These are phyloP conservation scores for Sordariomycetes sp. DNA, from an alignment of 2,329 filamentous ascomycete genomes.

Conservation along the genomic window DNA sequence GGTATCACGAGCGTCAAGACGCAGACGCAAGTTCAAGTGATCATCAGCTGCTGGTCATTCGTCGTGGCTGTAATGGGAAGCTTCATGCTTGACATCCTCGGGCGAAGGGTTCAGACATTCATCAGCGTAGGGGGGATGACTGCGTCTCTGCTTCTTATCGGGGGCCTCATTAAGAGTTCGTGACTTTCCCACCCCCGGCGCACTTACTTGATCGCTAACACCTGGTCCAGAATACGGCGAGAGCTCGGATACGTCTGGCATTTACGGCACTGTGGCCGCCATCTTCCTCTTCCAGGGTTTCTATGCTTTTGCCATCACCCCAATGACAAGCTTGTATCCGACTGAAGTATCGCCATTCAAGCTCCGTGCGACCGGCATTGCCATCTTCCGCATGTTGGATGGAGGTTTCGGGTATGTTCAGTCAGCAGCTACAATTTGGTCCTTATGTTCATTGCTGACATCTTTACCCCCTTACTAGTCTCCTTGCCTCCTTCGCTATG, in stretches of 20 bases:
- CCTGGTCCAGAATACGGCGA: too few species aligned
- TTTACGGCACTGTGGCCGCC: slow-evolving; percentile 26
- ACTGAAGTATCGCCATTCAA: slow-evolving; percentile 21
- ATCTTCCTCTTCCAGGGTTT: slow-evolving; percentile 23
- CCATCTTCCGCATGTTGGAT: slow-evolving; percentile 17
- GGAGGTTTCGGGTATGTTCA: slow-evolving; percentile 15
- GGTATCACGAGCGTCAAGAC: slow-evolving; percentile 15
- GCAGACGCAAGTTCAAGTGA: slow-evolving; percentile 19
- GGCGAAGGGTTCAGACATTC: slow-evolving; percentile 18
- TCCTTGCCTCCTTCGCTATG: slow-evolving; percentile 16
- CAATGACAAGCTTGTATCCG: slow-evolving; percentile 21
- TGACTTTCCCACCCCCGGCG: too few species aligned
- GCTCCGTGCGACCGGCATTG: slow-evolving; percentile 19
- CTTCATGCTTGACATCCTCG: slow-evolving; percentile 21
- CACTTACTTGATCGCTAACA: too few species aligned
- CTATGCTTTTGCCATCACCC: slow-evolving; percentile 22
- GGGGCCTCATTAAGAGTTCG: slow-evolving; percentile 16
- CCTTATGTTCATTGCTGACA: too few species aligned
- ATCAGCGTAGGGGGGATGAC: slow-evolving; percentile 15
- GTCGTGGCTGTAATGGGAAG: slow-evolving; percentile 20
- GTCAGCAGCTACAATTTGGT: too few species aligned
- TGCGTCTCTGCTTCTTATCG: slow-evolving; percentile 11
- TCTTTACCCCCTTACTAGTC: too few species aligned
- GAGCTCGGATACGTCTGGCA: slow-evolving; percentile 23
- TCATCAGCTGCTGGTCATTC: slow-evolving; percentile 26